Conservation (phyloP, 768 basidiomycete species). For the Pleurotus ostreatus region DNA sequence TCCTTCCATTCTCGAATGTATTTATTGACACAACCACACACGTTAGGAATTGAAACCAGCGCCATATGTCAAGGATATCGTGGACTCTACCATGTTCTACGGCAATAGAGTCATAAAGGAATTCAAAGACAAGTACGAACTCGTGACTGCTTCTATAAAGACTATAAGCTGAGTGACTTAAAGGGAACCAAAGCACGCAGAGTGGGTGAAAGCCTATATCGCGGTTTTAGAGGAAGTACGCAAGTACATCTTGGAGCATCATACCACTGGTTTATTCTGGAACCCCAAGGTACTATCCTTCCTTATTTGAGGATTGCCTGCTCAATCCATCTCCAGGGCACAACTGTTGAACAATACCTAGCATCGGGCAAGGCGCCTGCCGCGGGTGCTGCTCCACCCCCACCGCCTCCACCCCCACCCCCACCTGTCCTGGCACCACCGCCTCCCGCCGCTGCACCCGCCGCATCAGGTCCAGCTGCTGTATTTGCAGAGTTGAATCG, state of each 20-base stretch:
- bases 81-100: conserved; percentile 85
- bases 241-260: conserved; percentile 80
- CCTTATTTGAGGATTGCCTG: not conserved
- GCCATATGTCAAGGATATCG: conserved; percentile 74
- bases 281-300: conserved; percentile 62
- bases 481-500: conserved; percentile 91
- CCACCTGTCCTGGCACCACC: conserved; percentile 41
- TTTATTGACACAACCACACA: not conserved
- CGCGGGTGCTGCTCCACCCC: conserved; percentile 38
- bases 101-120: conserved; percentile 88
- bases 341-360: conserved; percentile 52
- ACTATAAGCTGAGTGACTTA: conserved; percentile 1
- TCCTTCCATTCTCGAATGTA: conserved; percentile 5
- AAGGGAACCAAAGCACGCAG: conserved; percentile 82
- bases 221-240: conserved; percentile 73
- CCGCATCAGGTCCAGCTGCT: conserved; percentile 59
- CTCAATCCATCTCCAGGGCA: conserved; percentile 37
- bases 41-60: conserved; percentile 71
- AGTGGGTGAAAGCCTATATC: conserved; percentile 80
- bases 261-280: conserved; percentile 87
- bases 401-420: conserved; percentile 56
- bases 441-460: conserved; percentile 29
- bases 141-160: not conserved
- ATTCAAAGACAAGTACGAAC: conserved; percentile 82
- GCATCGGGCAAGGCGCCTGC: conserved; percentile 26